phyloP scores from a whole-genome alignment of 2,329 filamentous ascomycete species.

The Chrysosporium keratinophilum region DNA sequence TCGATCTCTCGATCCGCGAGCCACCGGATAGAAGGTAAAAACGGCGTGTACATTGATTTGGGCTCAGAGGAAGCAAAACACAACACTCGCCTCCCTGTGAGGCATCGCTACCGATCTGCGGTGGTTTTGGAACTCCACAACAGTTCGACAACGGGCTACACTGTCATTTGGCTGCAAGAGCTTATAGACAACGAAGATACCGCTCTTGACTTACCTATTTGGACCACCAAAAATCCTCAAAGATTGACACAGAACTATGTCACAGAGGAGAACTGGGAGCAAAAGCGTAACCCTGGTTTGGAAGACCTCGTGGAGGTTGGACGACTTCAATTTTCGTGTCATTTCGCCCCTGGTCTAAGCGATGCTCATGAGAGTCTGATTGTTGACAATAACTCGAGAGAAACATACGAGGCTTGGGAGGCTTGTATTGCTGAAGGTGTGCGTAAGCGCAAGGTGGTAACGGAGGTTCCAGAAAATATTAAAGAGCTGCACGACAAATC shows the following conservation, averaged over 20 bases:
- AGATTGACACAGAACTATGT: slow-evolving; percentile 88
- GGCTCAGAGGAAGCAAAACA: slow-evolving; percentile 41
- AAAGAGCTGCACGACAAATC: slow-evolving; percentile 72
- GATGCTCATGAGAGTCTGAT: slow-evolving; percentile 75
- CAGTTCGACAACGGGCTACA: slow-evolving; percentile 62
- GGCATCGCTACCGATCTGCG: slow-evolving; percentile 80
- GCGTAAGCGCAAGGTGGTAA: slow-evolving; percentile 56
- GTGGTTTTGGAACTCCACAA: slow-evolving; percentile 83
- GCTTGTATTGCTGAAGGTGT: slow-evolving; percentile 83
- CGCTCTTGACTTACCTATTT: slow-evolving; percentile 80
- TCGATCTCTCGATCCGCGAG: slow-evolving; percentile 57
- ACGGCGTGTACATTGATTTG: slow-evolving; percentile 52
- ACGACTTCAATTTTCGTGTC: slow-evolving; percentile 64
- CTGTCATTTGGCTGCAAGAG: slow-evolving; percentile 76
- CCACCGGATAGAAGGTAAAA: slow-evolving; percentile 44
- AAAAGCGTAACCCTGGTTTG: slow-evolving; percentile 56
- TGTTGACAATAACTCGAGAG: slow-evolving; percentile 74
- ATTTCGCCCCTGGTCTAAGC: slow-evolving; percentile 85
- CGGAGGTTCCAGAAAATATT: slow-evolving; percentile 62
- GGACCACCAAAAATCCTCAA: slow-evolving; percentile 63
- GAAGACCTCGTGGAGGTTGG: slow-evolving; percentile 69
- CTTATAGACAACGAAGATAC: slow-evolving; percentile 68
- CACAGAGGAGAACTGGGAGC: slow-evolving; percentile 61
- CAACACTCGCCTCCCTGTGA: slow-evolving; percentile 69
- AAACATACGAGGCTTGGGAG: slow-evolving; percentile 93